Evolutionary conservation across 345 rosid genomes (phyloP).

Genomic region (Citropsis articulata): DNA sequence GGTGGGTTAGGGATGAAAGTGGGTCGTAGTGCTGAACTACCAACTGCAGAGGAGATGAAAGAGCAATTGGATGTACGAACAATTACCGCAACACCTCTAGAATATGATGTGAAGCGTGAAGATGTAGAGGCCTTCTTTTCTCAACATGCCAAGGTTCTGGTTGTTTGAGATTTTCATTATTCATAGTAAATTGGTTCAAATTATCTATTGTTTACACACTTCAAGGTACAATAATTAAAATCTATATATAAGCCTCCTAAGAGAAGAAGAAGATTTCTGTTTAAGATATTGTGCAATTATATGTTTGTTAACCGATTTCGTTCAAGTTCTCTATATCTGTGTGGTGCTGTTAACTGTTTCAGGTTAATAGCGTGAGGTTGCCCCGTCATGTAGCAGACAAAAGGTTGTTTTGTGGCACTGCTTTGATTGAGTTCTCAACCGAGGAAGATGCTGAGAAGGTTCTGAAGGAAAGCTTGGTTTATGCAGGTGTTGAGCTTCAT

Average conservation of each 20-base stretch:
- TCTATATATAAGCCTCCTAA: not conserved
- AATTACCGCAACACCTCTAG: constrained; percentile 68
- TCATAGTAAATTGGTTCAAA: not conserved
- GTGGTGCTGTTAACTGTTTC: constrained; percentile 9
- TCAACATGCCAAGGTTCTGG: constrained; percentile 64
- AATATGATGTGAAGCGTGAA: constrained; percentile 62
- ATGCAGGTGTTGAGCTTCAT: constrained; percentile 67
- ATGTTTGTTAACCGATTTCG: not conserved
- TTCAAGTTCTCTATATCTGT: constrained; percentile 1
- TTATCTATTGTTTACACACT: not conserved
- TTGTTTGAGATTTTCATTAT: not conserved
- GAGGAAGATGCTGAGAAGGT: constrained; percentile 71
- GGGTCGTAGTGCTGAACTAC: constrained; percentile 63
- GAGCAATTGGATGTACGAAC: constrained; percentile 77
- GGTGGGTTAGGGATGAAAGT: constrained; percentile 60
- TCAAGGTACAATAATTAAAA: not conserved
- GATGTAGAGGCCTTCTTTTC: constrained; percentile 65
- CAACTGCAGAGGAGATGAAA: constrained; percentile 62
- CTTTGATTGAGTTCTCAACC: constrained; percentile 75
- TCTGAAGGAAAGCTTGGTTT: constrained; percentile 54
- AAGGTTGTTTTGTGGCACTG: constrained; percentile 73
- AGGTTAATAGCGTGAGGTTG: constrained; percentile 91
- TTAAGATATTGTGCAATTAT: not conserved
- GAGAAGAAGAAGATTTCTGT: not conserved
- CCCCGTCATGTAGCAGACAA: constrained; percentile 81